phyloP scores from a whole-genome alignment of 2,329 filamentous ascomycete genomes.

The Thermoascus crustaceus region DNA sequence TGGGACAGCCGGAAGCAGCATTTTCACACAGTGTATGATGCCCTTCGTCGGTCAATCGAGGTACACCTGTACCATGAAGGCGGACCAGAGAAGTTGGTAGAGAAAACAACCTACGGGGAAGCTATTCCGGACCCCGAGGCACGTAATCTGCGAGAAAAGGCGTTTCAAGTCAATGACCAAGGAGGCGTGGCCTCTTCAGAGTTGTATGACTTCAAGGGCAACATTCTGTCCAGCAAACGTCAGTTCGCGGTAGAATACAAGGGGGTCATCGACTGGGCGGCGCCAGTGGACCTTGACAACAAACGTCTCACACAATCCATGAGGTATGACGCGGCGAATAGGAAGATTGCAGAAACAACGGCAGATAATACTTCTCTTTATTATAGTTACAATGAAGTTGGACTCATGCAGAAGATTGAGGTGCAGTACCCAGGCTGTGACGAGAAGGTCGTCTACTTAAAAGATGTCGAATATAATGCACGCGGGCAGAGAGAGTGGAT shows the following conservation, averaged over 20 bases:
- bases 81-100: background rate
- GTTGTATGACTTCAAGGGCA: background rate
- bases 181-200: background rate
- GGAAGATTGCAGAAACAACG: background rate
- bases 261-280: background rate
- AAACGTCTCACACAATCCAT: no score
- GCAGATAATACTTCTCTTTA: no score
- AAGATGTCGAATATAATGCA: no score
- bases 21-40: background rate
- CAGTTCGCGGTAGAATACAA: constrained; percentile 1
- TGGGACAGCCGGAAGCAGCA: background rate
- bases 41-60: background rate
- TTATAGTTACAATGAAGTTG: no score
- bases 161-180: background rate
- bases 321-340: background rate
- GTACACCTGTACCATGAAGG: background rate
- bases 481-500: no score
- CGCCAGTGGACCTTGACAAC: background rate
- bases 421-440: no score
- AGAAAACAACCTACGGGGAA: background rate
- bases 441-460: no score
- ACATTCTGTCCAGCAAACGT: background rate
- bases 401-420: no score
- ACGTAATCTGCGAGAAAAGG: background rate
- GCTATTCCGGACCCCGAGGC: background rate